Percentiles rank a stretch among this genome's conserved stretches.
phyloP scores from a whole-genome alignment of 164 flowering plant genomes.

The Vitis vinifera region DNA sequence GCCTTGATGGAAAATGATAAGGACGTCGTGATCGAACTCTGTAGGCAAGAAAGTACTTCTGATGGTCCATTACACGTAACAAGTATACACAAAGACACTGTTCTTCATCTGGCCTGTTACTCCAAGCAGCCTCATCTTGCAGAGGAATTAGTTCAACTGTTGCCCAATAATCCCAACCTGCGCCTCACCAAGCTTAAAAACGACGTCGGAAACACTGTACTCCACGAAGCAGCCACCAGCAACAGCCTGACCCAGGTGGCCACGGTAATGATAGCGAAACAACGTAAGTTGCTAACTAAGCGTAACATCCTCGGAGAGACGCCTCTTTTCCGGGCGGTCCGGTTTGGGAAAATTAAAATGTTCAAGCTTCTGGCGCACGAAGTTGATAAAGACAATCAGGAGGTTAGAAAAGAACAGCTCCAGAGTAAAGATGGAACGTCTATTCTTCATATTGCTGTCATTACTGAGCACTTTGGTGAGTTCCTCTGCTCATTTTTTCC shows the following conservation, averaged over 20 bases:
- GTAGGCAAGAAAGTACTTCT: background rate
- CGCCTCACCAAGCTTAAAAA: slow-evolving; percentile 6
- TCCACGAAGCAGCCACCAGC: background rate
- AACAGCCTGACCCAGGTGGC: background rate
- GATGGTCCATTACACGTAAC: background rate
- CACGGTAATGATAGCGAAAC: background rate
- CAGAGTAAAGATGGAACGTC: background rate
- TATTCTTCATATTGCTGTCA: slow-evolving; percentile 3
- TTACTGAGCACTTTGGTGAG: slow-evolving; percentile 6
- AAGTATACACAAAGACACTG: slow-evolving; percentile 6
- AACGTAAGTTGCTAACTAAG: background rate
- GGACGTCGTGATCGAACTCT: background rate
- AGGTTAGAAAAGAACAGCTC: background rate
- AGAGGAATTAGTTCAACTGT: background rate
- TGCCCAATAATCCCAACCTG: background rate
- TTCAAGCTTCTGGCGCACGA: too few relatives aligned
- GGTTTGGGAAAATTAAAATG: too few relatives aligned
- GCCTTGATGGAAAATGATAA: slow-evolving; percentile 2
- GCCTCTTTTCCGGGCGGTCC: too few relatives aligned
- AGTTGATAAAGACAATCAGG: too few relatives aligned
- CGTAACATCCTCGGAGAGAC: too few relatives aligned
- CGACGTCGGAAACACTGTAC: too few relatives aligned
- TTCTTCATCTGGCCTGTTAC: slow-evolving; percentile 10
- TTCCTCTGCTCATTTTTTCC: too few relatives aligned
- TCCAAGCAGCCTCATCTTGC: background rate